phyloP scores from a whole-genome alignment of 2,329 filamentous ascomycete species.

The Pleoardoris graminearum region DNA sequence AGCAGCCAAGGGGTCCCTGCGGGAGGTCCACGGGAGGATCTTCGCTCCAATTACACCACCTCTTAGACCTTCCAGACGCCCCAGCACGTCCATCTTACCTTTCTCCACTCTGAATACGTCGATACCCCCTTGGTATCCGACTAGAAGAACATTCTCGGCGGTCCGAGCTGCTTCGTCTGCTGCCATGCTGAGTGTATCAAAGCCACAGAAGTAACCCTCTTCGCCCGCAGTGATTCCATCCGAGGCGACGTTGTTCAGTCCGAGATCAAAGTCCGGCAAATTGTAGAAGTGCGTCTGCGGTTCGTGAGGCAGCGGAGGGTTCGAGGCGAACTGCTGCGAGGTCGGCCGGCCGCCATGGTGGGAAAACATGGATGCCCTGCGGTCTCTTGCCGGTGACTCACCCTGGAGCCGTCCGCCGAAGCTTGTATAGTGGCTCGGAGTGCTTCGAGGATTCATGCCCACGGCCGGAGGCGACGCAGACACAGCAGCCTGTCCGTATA shows the following conservation, averaged over 20 bases:
- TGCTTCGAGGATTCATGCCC: slow-evolving; percentile 47
- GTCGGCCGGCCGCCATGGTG: slow-evolving; percentile 48
- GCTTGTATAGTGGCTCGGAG: slow-evolving; percentile 51
- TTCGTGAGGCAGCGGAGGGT: slow-evolving; percentile 73
- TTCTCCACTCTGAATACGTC: slow-evolving; percentile 75
- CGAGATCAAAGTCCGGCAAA: slow-evolving; percentile 70
- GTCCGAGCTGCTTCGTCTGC: slow-evolving; percentile 49
- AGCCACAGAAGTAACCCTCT: slow-evolving; percentile 76
- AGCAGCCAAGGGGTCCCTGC: slow-evolving; percentile 56
- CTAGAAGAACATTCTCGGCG: slow-evolving; percentile 68
- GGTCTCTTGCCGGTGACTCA: slow-evolving; percentile 41
- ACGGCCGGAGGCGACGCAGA: slow-evolving; percentile 41
- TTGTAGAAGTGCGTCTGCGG: slow-evolving; percentile 78
- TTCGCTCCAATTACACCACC: slow-evolving; percentile 83
- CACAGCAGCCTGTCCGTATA: slow-evolving; percentile 46
- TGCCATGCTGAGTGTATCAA: slow-evolving; percentile 67
- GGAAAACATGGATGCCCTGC: slow-evolving; percentile 59
- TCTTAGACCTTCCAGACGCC: slow-evolving; percentile 73
- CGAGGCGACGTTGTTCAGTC: slow-evolving; percentile 51
- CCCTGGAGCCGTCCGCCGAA: slow-evolving; percentile 45
- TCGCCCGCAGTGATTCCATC: slow-evolving; percentile 64
- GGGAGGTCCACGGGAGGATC: slow-evolving; percentile 70
- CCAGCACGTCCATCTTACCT: slow-evolving; percentile 69
- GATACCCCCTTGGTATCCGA: slow-evolving; percentile 79
- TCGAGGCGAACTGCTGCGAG: slow-evolving; percentile 51